These are phyloP conservation scores for Lupinus albus DNA, from an alignment of 306 rosid genomes.

Conservation along the genomic window DNA sequence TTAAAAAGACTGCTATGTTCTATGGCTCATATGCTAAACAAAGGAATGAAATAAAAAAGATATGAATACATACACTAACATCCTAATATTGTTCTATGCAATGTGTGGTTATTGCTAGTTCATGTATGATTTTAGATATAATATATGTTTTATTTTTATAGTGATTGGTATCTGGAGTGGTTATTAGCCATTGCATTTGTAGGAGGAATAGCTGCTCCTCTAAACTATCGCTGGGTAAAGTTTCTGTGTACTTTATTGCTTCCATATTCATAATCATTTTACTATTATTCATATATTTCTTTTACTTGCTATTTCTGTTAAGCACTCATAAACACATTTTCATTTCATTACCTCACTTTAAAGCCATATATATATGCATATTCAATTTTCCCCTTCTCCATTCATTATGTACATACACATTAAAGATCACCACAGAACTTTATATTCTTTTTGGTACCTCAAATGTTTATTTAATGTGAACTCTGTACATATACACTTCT, in stretches of 20 bases:
- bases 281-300: neutral
- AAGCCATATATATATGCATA: neutral
- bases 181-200: conserved; percentile 83
- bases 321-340: conserved; percentile 13
- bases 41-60: no score
- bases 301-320: neutral
- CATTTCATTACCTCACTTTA: conserved; percentile 6
- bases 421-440: neutral
- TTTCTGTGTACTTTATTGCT: no score
- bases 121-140: neutral
- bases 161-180: conserved; percentile 88
- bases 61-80: no score
- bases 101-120: neutral
- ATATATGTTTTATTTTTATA: conserved; percentile 28
- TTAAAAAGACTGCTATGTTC: no score
- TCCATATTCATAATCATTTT: no score
- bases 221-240: conserved; percentile 86
- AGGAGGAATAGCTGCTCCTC: conserved; percentile 83
- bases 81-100: neutral
- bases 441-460: neutral
- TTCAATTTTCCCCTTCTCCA: neutral
- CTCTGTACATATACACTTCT: neutral
- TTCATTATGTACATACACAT: conserved; percentile 4
- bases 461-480: neutral
- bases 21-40: no score